Percentiles rank a stretch among this genome's conserved stretches.
phyloP scores from a whole-genome alignment of 31 red algal species.

The Porphyra umbilicalis region DNA sequence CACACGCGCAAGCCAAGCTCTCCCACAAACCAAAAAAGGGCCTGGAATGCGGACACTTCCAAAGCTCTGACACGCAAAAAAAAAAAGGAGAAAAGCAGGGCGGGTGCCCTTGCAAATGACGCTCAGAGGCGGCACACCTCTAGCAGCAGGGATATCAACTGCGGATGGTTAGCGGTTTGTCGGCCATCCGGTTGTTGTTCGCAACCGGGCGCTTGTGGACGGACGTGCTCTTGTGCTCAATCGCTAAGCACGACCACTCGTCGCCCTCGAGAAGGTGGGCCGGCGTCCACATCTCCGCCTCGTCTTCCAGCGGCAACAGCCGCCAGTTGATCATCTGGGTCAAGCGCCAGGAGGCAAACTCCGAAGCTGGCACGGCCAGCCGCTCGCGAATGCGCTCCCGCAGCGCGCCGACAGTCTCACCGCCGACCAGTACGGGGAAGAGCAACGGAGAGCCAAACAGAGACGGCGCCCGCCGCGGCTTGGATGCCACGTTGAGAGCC shows the following conservation, averaged over 20 bases:
- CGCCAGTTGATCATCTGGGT: constrained; percentile 35
- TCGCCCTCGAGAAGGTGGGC: constrained; percentile 6
- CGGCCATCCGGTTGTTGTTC: constrained; percentile 36
- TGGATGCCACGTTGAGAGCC: background rate
- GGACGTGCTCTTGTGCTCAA: constrained; percentile 60
- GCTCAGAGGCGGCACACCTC: background rate
- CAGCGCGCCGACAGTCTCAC: constrained; percentile 32
- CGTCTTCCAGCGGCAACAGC: constrained; percentile 24
- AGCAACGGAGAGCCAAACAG: constrained; percentile 61
- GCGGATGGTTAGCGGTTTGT: constrained; percentile 76
- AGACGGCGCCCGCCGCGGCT: constrained; percentile 24
- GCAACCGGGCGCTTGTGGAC: constrained; percentile 10
- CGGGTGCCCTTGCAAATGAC: background rate
- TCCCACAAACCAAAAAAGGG: background rate
- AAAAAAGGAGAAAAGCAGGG: background rate
- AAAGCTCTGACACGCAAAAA: background rate
- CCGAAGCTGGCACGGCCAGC: constrained; percentile 24
- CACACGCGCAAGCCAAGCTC: background rate
- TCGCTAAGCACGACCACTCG: constrained; percentile 55
- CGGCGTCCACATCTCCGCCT: constrained; percentile 29
- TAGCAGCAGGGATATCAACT: constrained; percentile 25
- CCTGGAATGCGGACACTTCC: background rate
- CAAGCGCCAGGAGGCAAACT: constrained; percentile 52
- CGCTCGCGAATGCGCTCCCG: constrained; percentile 45
- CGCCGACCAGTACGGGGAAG: constrained; percentile 26